Conservation (phyloP, 2,329 filamentous ascomycete species). For the Fusarium acutatum region DNA sequence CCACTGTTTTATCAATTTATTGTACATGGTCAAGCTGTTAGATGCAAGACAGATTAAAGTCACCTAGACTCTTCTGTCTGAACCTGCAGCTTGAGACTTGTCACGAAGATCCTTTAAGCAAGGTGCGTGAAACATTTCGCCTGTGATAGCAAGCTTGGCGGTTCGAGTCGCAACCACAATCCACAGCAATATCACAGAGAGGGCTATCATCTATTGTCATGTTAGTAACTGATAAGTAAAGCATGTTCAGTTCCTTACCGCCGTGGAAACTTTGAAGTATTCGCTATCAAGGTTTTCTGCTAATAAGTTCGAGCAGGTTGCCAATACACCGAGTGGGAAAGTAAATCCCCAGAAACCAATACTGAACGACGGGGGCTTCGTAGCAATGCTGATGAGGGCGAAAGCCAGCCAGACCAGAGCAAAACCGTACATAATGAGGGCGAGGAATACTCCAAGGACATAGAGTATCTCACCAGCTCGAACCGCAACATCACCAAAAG, state of each 20-base stretch:
- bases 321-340: constrained; percentile 56
- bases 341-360: constrained; percentile 60
- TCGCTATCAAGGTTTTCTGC: constrained; percentile 52
- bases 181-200: constrained; percentile 54
- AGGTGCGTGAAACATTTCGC: constrained; percentile 56
- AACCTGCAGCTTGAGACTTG: constrained; percentile 42
- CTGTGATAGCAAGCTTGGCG: constrained; percentile 47
- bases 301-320: constrained; percentile 51
- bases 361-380: constrained; percentile 55
- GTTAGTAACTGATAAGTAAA: constrained; percentile 6
- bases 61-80: constrained; percentile 41
- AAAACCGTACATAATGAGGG: constrained; percentile 56
- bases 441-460: constrained; percentile 60
- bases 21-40: neutral
- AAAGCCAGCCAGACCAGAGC: constrained; percentile 55
- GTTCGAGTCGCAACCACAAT: constrained; percentile 52
- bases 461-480: constrained; percentile 59
- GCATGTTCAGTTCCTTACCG: constrained; percentile 36
- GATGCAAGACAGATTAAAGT: neutral
- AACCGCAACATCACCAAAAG: constrained; percentile 56
- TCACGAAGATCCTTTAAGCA: constrained; percentile 51
- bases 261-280: constrained; percentile 54
- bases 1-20: neutral
- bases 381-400: constrained; percentile 52
- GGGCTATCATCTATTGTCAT: constrained; percentile 49